These are phyloP conservation scores for Imleria badia DNA, from an alignment of 768 basidiomycete species.

Conservation along the genomic window DNA sequence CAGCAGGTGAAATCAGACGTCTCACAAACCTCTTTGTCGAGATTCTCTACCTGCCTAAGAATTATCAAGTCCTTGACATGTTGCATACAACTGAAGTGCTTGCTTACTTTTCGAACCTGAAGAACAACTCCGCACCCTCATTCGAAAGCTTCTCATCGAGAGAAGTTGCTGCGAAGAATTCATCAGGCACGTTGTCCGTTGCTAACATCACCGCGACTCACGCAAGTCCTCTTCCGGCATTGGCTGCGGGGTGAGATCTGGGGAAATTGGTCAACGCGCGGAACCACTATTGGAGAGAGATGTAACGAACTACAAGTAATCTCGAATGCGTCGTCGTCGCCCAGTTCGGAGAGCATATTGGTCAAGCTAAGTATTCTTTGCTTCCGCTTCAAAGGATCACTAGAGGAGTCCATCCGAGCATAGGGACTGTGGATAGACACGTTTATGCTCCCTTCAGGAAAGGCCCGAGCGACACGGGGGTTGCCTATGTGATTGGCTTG, in stretches of 20 bases:
- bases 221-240: constrained; percentile 47
- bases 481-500: constrained; percentile 24
- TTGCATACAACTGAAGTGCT: background rate
- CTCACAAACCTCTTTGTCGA: constrained; percentile 44
- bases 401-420: constrained; percentile 28
- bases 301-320: constrained; percentile 33
- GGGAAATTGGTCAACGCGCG: background rate
- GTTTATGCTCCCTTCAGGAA: constrained; percentile 28
- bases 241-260: constrained; percentile 34
- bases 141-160: constrained; percentile 50
- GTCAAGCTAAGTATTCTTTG: constrained; percentile 48
- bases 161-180: constrained; percentile 32
- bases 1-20: background rate
- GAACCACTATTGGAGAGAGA: background rate
- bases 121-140: constrained; percentile 49
- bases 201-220: constrained; percentile 5
- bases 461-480: constrained; percentile 23
- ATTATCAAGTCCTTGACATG: constrained; percentile 3
- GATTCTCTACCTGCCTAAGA: constrained; percentile 41
- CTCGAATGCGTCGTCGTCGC: constrained; percentile 37
- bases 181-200: constrained; percentile 2
- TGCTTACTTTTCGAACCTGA: constrained; percentile 45
- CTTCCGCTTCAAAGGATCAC: constrained; percentile 37
- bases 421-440: constrained; percentile 27
- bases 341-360: constrained; percentile 46